Base-by-base conservation (phyloP, 2,329 filamentous ascomycete species). In the Hymenoscyphus scutula region DNA sequence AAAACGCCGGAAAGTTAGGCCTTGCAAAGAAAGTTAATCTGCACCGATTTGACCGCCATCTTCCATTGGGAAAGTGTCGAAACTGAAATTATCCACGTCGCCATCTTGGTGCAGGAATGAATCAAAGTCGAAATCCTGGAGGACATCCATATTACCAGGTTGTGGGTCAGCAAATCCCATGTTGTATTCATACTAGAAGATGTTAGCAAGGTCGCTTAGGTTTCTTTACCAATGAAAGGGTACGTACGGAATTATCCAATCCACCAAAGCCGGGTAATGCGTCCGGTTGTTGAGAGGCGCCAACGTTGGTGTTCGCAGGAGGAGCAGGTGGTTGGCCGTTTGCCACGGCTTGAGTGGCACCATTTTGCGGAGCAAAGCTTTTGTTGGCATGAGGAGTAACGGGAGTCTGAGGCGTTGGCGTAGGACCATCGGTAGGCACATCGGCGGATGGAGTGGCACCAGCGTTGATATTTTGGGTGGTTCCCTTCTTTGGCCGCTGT, bases 91-190 rank as follows among this genome's bases (percentile, higher is more conserved):
- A 55, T 70, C 74, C 53, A 76, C 74, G 51, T 77, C 78, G 55
- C 82, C 81, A 63, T 82, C 80, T 61, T 83, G 80, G 66, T 89
- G 84, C 7, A 89, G 76, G 77, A 89, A 89, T 1, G 86, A 87
- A 73, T 89, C 86, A 68, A 89, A 84, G 67, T 89, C 86, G 69
- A 89, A 89, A 67, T 87, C 86, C 69, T 84, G 85, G 56, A 89
- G 77, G 38, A 88, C 85, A 70, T 88, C 82, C 60, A 76, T 76
- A 5, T 80, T 79, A 45, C 69, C 67, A 64, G 78, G 77, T 29
- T 82, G 73, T 1, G 84, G 82, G 66, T 86, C 84, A 60, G 81
- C 78, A 72, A 86, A 83, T 17, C 53, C 54, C 75, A 88, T 80
- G 29, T 63, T 60, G 48, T 70, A 70, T 45, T 69, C 53, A 60